Conservation (phyloP, 2,329 filamentous ascomycete species). For the Apiospora aurea region DNA sequence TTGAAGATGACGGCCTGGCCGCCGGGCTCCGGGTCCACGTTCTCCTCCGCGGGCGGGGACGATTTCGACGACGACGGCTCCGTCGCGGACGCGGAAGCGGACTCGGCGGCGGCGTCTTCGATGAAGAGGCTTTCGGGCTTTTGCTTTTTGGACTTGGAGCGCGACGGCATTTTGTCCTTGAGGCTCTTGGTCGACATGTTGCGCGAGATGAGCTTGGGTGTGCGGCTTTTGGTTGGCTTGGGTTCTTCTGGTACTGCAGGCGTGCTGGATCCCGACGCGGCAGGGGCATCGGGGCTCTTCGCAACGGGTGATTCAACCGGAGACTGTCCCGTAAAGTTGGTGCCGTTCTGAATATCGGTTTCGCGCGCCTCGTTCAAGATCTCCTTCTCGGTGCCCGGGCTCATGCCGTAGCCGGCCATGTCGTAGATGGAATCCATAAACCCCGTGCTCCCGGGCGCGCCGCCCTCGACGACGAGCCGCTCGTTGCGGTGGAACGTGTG, state of each 20-base stretch:
- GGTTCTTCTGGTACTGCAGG: background rate
- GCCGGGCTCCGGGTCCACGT: conserved; percentile 58
- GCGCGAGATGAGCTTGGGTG: conserved; percentile 2
- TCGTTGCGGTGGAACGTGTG: conserved; percentile 82
- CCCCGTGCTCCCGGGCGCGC: conserved; percentile 56
- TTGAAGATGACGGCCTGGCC: conserved; percentile 81
- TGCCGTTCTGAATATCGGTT: conserved; percentile 26
- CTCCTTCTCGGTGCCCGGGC: conserved; percentile 41
- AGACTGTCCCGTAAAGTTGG: conserved; percentile 23
- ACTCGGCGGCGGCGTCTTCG: background rate
- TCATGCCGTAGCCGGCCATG: conserved; percentile 52
- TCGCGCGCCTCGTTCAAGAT: conserved; percentile 46
- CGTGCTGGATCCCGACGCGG: background rate
- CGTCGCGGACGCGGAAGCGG: background rate
- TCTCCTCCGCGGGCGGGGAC: conserved; percentile 30
- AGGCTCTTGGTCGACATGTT: background rate
- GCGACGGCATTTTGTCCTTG: conserved; percentile 20
- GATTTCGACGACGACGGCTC: conserved; percentile 22
- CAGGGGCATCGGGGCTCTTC: conserved; percentile 9
- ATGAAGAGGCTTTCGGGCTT: conserved; percentile 21
- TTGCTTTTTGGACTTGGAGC: conserved; percentile 28
- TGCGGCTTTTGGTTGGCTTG: background rate
- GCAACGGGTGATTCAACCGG: conserved; percentile 28
- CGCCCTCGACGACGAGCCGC: conserved; percentile 70
- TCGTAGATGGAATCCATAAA: conserved; percentile 61